Conservation (phyloP, 345 rosid genomes). For the Carallia brachiata region DNA sequence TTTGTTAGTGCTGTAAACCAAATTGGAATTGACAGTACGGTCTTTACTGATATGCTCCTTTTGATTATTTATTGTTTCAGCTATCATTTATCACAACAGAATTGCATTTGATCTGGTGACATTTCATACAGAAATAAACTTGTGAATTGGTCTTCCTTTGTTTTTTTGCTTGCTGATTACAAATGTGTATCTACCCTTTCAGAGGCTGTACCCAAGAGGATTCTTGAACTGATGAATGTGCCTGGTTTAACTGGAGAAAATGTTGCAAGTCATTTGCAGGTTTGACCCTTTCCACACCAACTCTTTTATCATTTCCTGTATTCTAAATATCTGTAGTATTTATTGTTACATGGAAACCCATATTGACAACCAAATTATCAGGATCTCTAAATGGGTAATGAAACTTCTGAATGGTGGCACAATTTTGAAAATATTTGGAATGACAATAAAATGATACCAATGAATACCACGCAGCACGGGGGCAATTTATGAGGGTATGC, state of each 20-base stretch:
- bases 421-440: too few species aligned
- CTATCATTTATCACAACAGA: too few species aligned
- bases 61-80: slow-evolving; percentile 4
- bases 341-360: neutral
- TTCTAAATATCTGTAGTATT: neutral
- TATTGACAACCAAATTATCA: too few species aligned
- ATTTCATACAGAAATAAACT: slow-evolving; percentile 10
- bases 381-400: too few species aligned
- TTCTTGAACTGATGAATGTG: slow-evolving; percentile 82
- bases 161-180: slow-evolving; percentile 21
- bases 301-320: neutral
- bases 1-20: slow-evolving; percentile 76
- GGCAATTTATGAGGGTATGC: too few species aligned
- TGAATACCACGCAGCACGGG: too few species aligned
- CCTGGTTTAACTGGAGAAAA: slow-evolving; percentile 81
- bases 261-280: slow-evolving; percentile 93
- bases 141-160: neutral
- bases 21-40: slow-evolving; percentile 83
- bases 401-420: too few species aligned
- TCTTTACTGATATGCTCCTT: slow-evolving; percentile 21
- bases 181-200: slow-evolving; percentile 25
- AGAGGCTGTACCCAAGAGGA: slow-evolving; percentile 87
- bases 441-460: too few species aligned
- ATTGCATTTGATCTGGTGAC: slow-evolving; percentile 1
- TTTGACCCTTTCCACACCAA: slow-evolving; percentile 20